Evolutionary conservation across 116 monocot species (phyloP), one percentile per base, ranked within the genome.

Genomic region (Trichopus zeylanicus): DNA sequence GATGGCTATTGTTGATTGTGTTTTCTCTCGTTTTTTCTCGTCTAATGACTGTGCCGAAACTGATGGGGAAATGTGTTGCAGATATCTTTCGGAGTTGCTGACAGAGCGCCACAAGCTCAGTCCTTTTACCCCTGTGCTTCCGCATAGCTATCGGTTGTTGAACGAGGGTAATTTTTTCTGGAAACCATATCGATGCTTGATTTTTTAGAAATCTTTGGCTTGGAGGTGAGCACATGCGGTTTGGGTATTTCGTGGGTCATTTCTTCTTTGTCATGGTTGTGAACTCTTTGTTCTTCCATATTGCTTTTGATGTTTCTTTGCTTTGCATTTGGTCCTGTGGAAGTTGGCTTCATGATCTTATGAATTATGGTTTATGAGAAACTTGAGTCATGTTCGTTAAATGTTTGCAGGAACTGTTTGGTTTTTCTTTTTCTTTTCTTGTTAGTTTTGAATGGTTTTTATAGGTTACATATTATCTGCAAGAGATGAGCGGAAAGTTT

Each of bases 71-170:
- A 37, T 48, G 18, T 5, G 51, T 37, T 66, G 63, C 71, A 86
- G 86, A 62, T 86, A 86, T 60, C 66, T 86, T 16, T 47, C 81
- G 5, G 76, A 78, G 54, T 60, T 86, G 42, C 47, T 86, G 7
- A 71, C 59, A 28, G 86, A 86, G 59, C 86, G 78, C 35, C 74
- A 81, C 23, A 86, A 86, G 48, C 58, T 86, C 15, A 60, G 49
- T 33, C 86, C 86, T 66, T 86, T 86, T 62, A 46, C 66, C 28
- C 69, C 68, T 2, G 86, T 86, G 68, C 86, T 86, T 26, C 81
- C 74, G 9, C 68, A 78, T 42, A 48, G 86, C 66, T 81, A 75
- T 68, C 73, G 81, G 8, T 59, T 86, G 62, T 62, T 86, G 29
- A 86, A 72, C 63, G 74, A 86, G 67, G 86, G 86, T 86, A 48